These are phyloP conservation scores for Ramalina peruviana DNA, from an alignment of 495 filamentous ascomycete genomes.

Conservation along the genomic window DNA sequence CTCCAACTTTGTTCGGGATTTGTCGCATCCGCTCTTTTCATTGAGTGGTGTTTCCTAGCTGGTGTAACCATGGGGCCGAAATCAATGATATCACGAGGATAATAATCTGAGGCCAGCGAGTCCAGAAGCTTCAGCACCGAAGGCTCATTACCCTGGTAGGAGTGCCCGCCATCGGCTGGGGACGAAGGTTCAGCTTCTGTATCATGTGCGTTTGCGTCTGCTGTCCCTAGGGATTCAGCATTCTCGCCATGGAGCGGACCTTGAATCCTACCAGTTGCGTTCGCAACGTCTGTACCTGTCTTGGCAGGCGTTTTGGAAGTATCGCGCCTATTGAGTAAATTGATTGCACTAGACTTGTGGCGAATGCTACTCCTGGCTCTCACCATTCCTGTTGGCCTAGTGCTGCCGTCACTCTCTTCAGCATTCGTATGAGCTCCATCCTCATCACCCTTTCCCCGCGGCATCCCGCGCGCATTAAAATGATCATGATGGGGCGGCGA, in stretches of 20 bases:
- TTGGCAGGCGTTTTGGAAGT: conserved; percentile 69
- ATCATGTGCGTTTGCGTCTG: conserved; percentile 1
- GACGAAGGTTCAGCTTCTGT: conserved; percentile 21
- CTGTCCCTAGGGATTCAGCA: conserved; percentile 16
- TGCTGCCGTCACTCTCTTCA: conserved; percentile 9
- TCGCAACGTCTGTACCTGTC: conserved; percentile 66
- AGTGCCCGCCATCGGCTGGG: conserved; percentile 41
- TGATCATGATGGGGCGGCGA: neutral
- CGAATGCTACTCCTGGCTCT: conserved; percentile 19
- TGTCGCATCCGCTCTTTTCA: conserved; percentile 39
- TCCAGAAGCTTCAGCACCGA: conserved; percentile 75
- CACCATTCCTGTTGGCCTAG: conserved; percentile 12
- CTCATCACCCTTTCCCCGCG: neutral
- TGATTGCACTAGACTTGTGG: conserved; percentile 69
- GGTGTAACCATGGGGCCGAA: conserved; percentile 73
- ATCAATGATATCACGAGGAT: conserved; percentile 57
- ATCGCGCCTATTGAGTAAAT: conserved; percentile 65
- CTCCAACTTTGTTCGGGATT: conserved; percentile 52
- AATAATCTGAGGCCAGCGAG: conserved; percentile 79
- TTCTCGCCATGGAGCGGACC: conserved; percentile 38
- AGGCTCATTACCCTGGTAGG: conserved; percentile 81
- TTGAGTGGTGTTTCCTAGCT: conserved; percentile 42
- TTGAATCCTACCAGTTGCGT: conserved; percentile 78
- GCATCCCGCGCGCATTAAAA: neutral
- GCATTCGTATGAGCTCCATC: neutral